These are phyloP conservation scores for Verticillium longisporum DNA, from an alignment of 2,329 filamentous ascomycete species.

Conservation along the genomic window DNA sequence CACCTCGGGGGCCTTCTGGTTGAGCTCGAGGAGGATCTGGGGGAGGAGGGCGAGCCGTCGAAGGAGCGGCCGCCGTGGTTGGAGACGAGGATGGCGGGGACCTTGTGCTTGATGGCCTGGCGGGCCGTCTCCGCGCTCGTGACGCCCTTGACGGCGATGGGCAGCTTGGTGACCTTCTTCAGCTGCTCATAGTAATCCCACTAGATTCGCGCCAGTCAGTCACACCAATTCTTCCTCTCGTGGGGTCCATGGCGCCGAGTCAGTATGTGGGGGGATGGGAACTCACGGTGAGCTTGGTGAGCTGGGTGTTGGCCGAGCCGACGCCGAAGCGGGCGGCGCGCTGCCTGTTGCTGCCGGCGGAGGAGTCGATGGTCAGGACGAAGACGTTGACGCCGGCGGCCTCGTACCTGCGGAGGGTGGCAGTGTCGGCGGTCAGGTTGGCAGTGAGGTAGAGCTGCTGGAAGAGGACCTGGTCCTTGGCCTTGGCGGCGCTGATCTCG, in stretches of 20 bases:
- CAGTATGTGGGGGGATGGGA: not conserved
- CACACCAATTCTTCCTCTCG: not conserved
- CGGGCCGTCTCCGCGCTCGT: slow-evolving; percentile 26
- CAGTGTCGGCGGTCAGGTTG: slow-evolving; percentile 25
- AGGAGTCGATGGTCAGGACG: slow-evolving; percentile 31
- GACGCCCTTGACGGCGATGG: slow-evolving; percentile 34
- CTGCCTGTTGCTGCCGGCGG: slow-evolving; percentile 30
- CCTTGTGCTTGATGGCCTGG: slow-evolving; percentile 23
- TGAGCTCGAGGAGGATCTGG: slow-evolving; percentile 31
- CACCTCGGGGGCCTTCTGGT: slow-evolving; percentile 26
- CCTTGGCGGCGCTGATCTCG: slow-evolving; percentile 28
- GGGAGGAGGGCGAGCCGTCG: slow-evolving; percentile 27
- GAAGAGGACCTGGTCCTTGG: slow-evolving; percentile 28
- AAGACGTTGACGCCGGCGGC: slow-evolving; percentile 26
- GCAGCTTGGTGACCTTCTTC: slow-evolving; percentile 25
- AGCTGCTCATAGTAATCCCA: slow-evolving; percentile 31
- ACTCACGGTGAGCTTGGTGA: slow-evolving; percentile 8
- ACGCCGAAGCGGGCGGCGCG: slow-evolving; percentile 31
- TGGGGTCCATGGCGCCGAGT: not conserved
- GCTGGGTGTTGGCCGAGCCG: slow-evolving; percentile 21
- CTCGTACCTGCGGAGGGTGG: slow-evolving; percentile 22
- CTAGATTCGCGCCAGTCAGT: slow-evolving; percentile 3
- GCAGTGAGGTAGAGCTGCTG: slow-evolving; percentile 25
- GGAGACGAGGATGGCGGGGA: slow-evolving; percentile 29
- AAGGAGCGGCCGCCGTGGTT: slow-evolving; percentile 37